Percentiles rank a stretch among this genome's conserved stretches.
Conservation (phyloP, 176 grass and related monocot genomes). For the Cymbopogon citratus region DNA sequence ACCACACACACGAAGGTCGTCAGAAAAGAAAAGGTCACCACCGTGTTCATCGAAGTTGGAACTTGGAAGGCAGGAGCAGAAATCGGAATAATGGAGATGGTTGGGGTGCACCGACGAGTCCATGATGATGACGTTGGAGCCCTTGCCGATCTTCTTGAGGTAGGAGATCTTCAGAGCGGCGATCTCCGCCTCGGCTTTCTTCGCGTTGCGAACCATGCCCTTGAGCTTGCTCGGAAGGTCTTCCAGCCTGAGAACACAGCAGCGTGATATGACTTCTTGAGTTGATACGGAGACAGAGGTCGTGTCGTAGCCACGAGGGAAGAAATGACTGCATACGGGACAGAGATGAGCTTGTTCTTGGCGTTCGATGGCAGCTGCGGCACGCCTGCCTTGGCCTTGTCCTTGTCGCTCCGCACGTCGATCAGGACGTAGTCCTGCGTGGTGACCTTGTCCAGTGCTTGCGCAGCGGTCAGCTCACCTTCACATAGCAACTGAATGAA, state of each 20-base stretch:
- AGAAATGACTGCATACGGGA: constrained; percentile 42
- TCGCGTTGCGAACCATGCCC: constrained; percentile 60
- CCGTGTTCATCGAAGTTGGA: background rate
- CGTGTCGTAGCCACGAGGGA: background rate
- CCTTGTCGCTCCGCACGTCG: constrained; percentile 81
- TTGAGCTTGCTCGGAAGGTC: constrained; percentile 77
- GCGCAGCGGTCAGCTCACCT: constrained; percentile 71
- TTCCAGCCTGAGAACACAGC: constrained; percentile 38
- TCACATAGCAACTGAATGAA: too few species aligned
- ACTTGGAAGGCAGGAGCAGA: background rate
- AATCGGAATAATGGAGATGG: background rate
- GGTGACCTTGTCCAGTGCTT: constrained; percentile 57
- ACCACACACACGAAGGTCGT: background rate
- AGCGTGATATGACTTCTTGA: background rate
- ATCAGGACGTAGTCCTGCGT: constrained; percentile 60
- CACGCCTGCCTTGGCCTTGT: constrained; percentile 81
- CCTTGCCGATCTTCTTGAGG: constrained; percentile 75
- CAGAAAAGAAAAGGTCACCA: background rate
- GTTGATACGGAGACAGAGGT: too few species aligned
- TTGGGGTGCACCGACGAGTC: constrained; percentile 61
- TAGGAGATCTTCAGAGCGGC: constrained; percentile 83
- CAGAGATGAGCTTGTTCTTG: constrained; percentile 68
- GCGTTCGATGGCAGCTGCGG: constrained; percentile 65
- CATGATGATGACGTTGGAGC: constrained; percentile 81
- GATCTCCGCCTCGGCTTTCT: constrained; percentile 79